Base-by-base conservation (phyloP, 1,284 basidiomycete genomes). In the Naganishia cerealis region DNA sequence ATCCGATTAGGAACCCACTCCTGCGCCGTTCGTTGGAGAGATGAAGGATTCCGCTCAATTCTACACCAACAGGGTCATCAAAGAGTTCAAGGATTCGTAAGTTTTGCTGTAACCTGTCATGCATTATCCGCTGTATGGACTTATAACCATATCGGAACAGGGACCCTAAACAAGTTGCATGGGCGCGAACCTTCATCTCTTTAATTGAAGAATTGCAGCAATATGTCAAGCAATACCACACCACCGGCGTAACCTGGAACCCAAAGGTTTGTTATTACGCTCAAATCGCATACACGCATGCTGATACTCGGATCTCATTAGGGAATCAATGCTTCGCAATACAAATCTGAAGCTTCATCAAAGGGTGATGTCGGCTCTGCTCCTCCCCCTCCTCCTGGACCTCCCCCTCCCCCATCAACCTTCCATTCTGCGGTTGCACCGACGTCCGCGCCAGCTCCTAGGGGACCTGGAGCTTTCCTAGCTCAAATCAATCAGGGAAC, bases 241-340 rank as follows among this genome's bases (percentile, higher is more conserved):
- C 90, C 0, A 92, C 91, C 0, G 94, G 94, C 21, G 82, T 98
- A 16, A 79, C 84, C 8, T 99, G 96, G 96, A 97, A 99, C 79
- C 80, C 88, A 2, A 89, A 87, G 81, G 92, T 89, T 13, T 38
- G 56, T 33, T 18, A n/a, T 33, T 40, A 10, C 42, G n/a, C 21
- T 2, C 61, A 39, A 21, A 59, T 36, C 56, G 53, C 48, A 29
- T 66, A 61, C 53, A n/a, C 42, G 10, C 26, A 16, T 21, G 46
- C 21, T 50, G 8, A 50, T 13, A 21, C 21, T 50, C 46, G 46
- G 21, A 50, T 58, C 15, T 2, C 8, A 2, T 3, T 66, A 91
- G 90, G 90, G 90, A 12, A 78, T 88, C 26, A 80, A 85, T 16
- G 81, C 88, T 16, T 83, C 85, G 10, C 82, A 87, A 71, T 89